These are phyloP conservation scores for Clonostachys byssicola DNA, from an alignment of 2,329 filamentous ascomycete species.

Conservation along the genomic window DNA sequence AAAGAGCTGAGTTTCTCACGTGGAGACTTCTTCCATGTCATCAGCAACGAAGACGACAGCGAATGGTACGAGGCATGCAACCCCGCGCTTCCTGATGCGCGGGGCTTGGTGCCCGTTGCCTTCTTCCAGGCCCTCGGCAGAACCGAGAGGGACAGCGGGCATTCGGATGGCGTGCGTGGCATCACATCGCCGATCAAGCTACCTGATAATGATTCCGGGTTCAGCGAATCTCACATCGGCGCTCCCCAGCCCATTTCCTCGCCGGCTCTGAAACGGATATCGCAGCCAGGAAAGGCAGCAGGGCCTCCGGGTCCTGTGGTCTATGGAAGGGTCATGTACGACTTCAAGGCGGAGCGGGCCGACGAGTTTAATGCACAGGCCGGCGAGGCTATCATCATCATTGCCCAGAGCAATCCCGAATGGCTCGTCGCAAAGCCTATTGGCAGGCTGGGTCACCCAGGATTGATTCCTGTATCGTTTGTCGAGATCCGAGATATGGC, in stretches of 20 bases:
- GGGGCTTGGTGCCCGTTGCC: conserved; percentile 87
- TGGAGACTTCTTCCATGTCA: conserved; percentile 97
- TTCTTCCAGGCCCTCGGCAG: conserved; percentile 93
- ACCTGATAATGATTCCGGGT: conserved; percentile 87
- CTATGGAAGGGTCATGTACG: conserved; percentile 94
- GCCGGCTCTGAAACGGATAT: conserved; percentile 32
- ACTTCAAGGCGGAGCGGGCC: conserved; percentile 91
- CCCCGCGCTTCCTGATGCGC: conserved; percentile 78
- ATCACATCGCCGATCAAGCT: conserved; percentile 41
- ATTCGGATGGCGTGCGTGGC: conserved; percentile 53
- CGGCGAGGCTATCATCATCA: conserved; percentile 95
- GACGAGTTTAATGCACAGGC: conserved; percentile 95
- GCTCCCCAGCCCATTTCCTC: conserved; percentile 16
- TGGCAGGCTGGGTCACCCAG: conserved; percentile 88
- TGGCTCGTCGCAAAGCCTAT: conserved; percentile 99
- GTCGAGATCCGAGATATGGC: conserved; percentile 95
- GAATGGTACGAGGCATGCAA: conserved; percentile 99
- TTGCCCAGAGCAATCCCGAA: conserved; percentile 96
- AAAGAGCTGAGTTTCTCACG: conserved; percentile 88
- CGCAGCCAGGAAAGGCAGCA: conserved; percentile 34
- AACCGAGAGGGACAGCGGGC: conserved; percentile 83
- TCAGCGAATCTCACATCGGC: conserved; percentile 34
- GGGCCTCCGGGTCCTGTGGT: conserved; percentile 75
- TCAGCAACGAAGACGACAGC: conserved; percentile 86
- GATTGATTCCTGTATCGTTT: conserved; percentile 92